Evolutionary conservation across 148 eudicot genomes (phyloP).

Genomic region (Chenopodium suecicum): DNA sequence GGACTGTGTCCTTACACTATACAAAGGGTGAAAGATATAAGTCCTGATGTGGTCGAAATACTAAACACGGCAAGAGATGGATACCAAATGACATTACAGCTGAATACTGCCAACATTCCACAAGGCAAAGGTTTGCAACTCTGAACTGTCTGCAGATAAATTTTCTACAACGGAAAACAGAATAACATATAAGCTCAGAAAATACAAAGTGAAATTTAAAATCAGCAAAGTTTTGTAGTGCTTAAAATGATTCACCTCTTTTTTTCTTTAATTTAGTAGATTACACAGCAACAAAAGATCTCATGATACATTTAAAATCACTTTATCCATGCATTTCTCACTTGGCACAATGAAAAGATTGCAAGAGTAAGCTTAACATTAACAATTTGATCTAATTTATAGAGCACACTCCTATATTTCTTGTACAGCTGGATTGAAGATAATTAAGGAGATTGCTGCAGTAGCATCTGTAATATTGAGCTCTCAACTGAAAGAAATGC

Average conservation of each 20-base stretch:
- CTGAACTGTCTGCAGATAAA: background rate
- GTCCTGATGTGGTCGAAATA: conserved; percentile 55
- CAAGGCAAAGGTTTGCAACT: conserved; percentile 56
- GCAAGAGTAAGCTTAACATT: background rate
- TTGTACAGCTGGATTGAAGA: conserved; percentile 47
- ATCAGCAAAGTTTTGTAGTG: no score
- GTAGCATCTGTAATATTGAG: conserved; percentile 70
- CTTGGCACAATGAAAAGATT: background rate
- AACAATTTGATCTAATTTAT: background rate
- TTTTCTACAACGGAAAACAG: background rate
- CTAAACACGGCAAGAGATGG: conserved; percentile 67
- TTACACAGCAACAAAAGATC: background rate
- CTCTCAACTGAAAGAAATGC: conserved; percentile 73
- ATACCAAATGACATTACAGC: conserved; percentile 61
- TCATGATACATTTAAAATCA: background rate
- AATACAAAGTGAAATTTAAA: background rate
- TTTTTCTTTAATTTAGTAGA: no score
- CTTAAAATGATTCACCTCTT: no score
- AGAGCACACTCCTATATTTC: background rate
- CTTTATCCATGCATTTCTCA: background rate
- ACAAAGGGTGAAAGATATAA: conserved; percentile 45
- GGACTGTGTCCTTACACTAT: conserved; percentile 38
- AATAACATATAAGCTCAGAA: background rate
- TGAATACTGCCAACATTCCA: conserved; percentile 55
- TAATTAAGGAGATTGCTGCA: conserved; percentile 65